Conservation (phyloP, 78 protist genomes). For the Tieghemostelium lacteum region DNA sequence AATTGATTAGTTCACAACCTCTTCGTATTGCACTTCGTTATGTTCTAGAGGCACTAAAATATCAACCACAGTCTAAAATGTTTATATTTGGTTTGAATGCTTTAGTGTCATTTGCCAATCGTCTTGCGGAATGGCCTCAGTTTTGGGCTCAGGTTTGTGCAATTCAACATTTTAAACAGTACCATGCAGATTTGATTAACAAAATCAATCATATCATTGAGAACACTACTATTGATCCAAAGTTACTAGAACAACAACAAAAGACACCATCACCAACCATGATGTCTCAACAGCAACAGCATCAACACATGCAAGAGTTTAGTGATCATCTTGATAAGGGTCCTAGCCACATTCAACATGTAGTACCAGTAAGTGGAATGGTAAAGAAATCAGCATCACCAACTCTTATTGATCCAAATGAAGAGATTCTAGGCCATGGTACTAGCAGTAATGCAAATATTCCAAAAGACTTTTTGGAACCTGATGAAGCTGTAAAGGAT, state of each 20-base stretch:
- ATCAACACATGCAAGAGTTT: background rate
- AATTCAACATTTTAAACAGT: slow-evolving; percentile 48
- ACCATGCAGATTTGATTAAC: slow-evolving; percentile 42
- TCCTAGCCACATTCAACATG: too few species aligned
- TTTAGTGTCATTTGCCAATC: slow-evolving; percentile 84
- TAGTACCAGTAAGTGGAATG: too few species aligned
- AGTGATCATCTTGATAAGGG: too few species aligned
- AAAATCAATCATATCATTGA: slow-evolving; percentile 30
- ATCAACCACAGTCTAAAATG: slow-evolving; percentile 74
- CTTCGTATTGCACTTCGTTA: slow-evolving; percentile 87
- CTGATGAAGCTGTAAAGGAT: slow-evolving; percentile 85
- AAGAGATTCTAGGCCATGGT: slow-evolving; percentile 14
- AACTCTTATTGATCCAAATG: background rate
- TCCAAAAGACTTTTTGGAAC: slow-evolving; percentile 52
- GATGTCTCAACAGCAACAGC: background rate
- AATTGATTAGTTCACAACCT: slow-evolving; percentile 77
- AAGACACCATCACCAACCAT: slow-evolving; percentile 16
- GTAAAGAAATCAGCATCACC: background rate
- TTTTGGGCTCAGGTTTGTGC: slow-evolving; percentile 87
- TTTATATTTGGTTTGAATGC: slow-evolving; percentile 92
- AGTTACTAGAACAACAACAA: background rate
- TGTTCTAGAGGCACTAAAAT: slow-evolving; percentile 88
- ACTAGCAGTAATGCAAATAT: slow-evolving; percentile 9
- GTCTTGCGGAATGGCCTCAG: slow-evolving; percentile 95
- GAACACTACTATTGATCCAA: background rate